Conservation (phyloP, 768 basidiomycete genomes). For the Calocybe cyanea region DNA sequence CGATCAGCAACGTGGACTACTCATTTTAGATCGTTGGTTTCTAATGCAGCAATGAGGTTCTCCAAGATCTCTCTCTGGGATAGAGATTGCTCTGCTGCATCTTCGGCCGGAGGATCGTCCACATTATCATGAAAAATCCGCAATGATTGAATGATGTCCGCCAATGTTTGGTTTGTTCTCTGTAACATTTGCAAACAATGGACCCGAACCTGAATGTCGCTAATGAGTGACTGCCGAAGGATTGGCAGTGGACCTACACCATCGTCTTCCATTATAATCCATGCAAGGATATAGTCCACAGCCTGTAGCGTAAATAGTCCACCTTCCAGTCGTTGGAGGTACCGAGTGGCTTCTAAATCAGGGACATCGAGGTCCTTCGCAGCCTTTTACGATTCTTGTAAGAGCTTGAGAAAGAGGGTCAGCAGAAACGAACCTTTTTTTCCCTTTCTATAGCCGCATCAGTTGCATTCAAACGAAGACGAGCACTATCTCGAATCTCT, state of each 20-base stretch:
- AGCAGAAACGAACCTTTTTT: constrained; percentile 47
- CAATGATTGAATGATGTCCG: constrained; percentile 70
- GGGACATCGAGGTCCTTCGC: constrained; percentile 51
- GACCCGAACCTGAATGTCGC: constrained; percentile 56
- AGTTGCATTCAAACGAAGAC: constrained; percentile 51
- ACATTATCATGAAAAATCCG: constrained; percentile 71
- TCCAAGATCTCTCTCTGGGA: constrained; percentile 68
- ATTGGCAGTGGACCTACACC: constrained; percentile 56
- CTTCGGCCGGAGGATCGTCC: constrained; percentile 42
- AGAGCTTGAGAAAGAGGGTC: background rate
- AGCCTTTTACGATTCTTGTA: constrained; percentile 39
- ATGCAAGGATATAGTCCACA: constrained; percentile 90
- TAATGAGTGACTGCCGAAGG: constrained; percentile 3
- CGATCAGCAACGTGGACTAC: background rate
- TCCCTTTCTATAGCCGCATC: constrained; percentile 70
- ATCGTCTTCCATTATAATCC: constrained; percentile 97
- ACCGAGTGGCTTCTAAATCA: constrained; percentile 74
- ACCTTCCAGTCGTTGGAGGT: constrained; percentile 82
- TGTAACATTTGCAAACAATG: constrained; percentile 76
- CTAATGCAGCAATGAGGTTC: constrained; percentile 62
- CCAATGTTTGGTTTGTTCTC: constrained; percentile 66
- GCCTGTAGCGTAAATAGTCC: constrained; percentile 89
- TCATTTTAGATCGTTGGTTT: constrained; percentile 17
- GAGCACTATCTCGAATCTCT: constrained; percentile 77
- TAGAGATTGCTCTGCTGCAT: constrained; percentile 34